Evolutionary conservation across 495 filamentous ascomycete species (phyloP), one percentile per base, ranked within the genome.

Genomic region (Amniculicola lignicola): DNA sequence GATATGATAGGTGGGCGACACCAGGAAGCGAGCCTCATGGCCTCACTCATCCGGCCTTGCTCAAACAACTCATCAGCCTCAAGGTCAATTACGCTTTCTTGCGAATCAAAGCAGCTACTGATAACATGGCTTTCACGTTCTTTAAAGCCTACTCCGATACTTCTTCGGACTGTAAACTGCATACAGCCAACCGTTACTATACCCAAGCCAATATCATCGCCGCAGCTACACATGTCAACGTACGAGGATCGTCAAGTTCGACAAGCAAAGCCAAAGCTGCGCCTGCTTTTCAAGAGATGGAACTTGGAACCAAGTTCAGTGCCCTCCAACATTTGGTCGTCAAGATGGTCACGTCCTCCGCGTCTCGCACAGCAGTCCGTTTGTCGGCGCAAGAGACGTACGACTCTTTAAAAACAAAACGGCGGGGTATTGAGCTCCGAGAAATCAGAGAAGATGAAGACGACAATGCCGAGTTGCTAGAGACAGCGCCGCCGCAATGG

Each of bases 71-170:
- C 66, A 23, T 72, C 12, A 38, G 16, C 6, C 44, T 69, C 38
- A 62, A 55, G 22, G 63, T 74, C 61, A 70, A 74, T 65, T 74
- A 72, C 36, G 57, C 65, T 15, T 55, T 74, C 0, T 64, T 74
- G 7, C 62, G 66, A 2, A 69, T 74, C 59, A 68, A 55, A 42
- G 0, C 9, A 11, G 11, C 0, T 2, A 74, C 71, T n/a, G 63
- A 62, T 35, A 41, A 45, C 19, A 74, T 74, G 71, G 65, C 62
- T 14, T 58, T 42, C 14, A 10, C 10, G 7, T 72, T 72, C 58
- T 37, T 56, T 19, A 0, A 69, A 38, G 50, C 42, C 11, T 72
- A 72, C 53, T 51, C 54, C 19, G 46, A 35, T 4, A 40, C 45
- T 25, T 12, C 35, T 19, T 60, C 62, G 9, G 58, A 73, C 29